These are phyloP conservation scores for Eucalyptus virginea DNA, from an alignment of 345 rosid species.

Conservation along the genomic window DNA sequence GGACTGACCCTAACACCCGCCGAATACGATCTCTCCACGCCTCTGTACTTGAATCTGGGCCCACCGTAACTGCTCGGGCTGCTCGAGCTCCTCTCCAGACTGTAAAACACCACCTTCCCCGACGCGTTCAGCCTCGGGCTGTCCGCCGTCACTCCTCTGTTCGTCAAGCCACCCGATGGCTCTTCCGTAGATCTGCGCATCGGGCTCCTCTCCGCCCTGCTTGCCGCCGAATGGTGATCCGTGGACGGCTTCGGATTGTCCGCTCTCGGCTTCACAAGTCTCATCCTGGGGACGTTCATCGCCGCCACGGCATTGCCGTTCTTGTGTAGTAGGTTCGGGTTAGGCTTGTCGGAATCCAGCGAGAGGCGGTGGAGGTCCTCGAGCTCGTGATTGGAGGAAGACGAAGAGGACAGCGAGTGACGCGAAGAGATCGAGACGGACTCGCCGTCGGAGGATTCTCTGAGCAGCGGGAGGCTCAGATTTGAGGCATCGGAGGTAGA, in stretches of 20 bases:
- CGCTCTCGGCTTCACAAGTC: slow-evolving; percentile 46
- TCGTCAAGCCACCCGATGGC: slow-evolving; percentile 15
- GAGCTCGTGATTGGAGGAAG: slow-evolving; percentile 84
- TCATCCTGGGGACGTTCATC: slow-evolving; percentile 48
- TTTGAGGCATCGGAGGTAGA: slow-evolving; percentile 30
- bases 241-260: not conserved
- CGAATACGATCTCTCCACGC: slow-evolving; percentile 88
- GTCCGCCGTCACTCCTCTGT: slow-evolving; percentile 69
- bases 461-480: slow-evolving; percentile 53
- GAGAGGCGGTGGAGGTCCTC: slow-evolving; percentile 79
- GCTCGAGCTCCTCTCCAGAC: slow-evolving; percentile 90
- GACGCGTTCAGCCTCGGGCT: slow-evolving; percentile 93
- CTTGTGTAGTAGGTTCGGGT: slow-evolving; percentile 51
- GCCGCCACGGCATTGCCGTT: slow-evolving; percentile 11
- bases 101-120: slow-evolving; percentile 86
- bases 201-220: slow-evolving; percentile 50
- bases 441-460: slow-evolving; percentile 45
- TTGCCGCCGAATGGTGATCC: not conserved
- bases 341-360: slow-evolving; percentile 68
- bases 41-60: slow-evolving; percentile 61
- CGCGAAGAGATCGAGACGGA: slow-evolving; percentile 72
- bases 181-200: slow-evolving; percentile 21
- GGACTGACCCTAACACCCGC: slow-evolving; percentile 65
- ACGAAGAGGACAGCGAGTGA: slow-evolving; percentile 76
- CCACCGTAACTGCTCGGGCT: slow-evolving; percentile 88